phyloP scores from a whole-genome alignment of 768 basidiomycete genomes.

The Xanthoconium purpureum region DNA sequence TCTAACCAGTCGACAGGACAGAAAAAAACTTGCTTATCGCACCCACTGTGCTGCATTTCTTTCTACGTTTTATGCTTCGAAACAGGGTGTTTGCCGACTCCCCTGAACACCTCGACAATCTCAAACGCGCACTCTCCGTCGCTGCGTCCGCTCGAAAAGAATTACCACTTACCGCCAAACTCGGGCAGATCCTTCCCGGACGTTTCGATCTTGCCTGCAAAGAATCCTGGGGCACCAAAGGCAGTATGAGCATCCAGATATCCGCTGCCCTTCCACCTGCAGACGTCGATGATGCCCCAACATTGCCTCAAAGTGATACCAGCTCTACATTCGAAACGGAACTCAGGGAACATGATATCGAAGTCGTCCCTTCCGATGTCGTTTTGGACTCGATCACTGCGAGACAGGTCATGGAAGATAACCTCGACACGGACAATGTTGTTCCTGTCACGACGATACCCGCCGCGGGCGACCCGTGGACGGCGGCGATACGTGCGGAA shows the following conservation, averaged over 20 bases:
- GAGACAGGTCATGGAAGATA: slow-evolving; percentile 30
- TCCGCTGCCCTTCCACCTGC: slow-evolving; percentile 1
- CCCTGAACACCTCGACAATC: slow-evolving; percentile 16
- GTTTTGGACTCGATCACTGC: slow-evolving; percentile 30
- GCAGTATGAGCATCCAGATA: slow-evolving; percentile 29
- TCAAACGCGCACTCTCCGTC: slow-evolving; percentile 45
- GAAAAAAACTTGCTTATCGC: slow-evolving; percentile 40
- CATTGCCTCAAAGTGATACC: background rate
- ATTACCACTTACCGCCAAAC: slow-evolving; percentile 39
- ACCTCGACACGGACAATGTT: slow-evolving; percentile 19
- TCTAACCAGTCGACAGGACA: slow-evolving; percentile 33
- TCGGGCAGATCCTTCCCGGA: slow-evolving; percentile 39
- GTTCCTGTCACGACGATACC: slow-evolving; percentile 19
- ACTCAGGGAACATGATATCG: slow-evolving; percentile 34
- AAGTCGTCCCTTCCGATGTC: slow-evolving; percentile 20
- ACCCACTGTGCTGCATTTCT: slow-evolving; percentile 44
- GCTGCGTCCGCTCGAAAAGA: slow-evolving; percentile 38
- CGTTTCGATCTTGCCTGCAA: slow-evolving; percentile 48
- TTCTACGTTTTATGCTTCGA: slow-evolving; percentile 44
- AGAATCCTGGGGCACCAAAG: slow-evolving; percentile 46
- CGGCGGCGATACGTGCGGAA: slow-evolving; percentile 20
- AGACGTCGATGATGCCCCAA: background rate
- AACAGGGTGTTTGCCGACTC: slow-evolving; percentile 40
- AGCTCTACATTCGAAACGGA: slow-evolving; percentile 36
- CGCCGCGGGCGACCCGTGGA: slow-evolving; percentile 24